phyloP scores from a whole-genome alignment of 2,329 filamentous ascomycete genomes.

The Venturia asperata region DNA sequence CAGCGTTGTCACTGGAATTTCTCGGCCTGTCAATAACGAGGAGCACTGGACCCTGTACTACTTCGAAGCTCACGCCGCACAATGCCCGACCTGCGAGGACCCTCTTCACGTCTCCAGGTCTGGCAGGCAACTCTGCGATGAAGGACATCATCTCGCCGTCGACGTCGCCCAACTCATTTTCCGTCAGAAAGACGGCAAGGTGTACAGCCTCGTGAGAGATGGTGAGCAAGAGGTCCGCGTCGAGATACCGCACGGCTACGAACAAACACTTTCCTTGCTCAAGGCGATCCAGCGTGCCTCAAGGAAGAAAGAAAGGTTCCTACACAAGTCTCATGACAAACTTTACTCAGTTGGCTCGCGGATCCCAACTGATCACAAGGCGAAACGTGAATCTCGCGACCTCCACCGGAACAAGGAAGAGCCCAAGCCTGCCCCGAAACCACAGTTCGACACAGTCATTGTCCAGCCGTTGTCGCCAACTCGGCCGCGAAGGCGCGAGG shows the following conservation, averaged over 20 bases:
- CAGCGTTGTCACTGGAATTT: conserved; percentile 17
- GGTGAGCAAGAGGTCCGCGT: conserved; percentile 17
- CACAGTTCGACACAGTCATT: conserved; percentile 10
- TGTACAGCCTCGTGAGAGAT: conserved; percentile 17
- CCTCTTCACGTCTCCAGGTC: conserved; percentile 13
- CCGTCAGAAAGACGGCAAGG: conserved; percentile 17
- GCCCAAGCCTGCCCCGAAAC: neutral
- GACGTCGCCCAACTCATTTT: conserved; percentile 19
- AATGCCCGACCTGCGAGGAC: conserved; percentile 13
- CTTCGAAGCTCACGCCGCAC: conserved; percentile 18
- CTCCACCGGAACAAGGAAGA: neutral
- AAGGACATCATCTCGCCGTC: conserved; percentile 14
- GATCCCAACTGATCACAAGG: neutral
- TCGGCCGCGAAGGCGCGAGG: conserved; percentile 5
- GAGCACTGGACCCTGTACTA: conserved; percentile 19
- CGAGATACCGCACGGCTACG: conserved; percentile 19
- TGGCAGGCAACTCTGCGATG: conserved; percentile 16
- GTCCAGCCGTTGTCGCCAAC: conserved; percentile 7
- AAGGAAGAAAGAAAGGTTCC: conserved; percentile 15
- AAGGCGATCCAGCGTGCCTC: conserved; percentile 17
- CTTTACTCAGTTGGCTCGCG: conserved; percentile 14
- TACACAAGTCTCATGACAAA: conserved; percentile 11
- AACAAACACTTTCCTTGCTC: conserved; percentile 16
- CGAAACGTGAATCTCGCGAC: conserved; percentile 12
- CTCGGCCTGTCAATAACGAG: conserved; percentile 12